phyloP scores from a whole-genome alignment of 2,329 filamentous ascomycete genomes.

The Hypoxylon sp. region DNA sequence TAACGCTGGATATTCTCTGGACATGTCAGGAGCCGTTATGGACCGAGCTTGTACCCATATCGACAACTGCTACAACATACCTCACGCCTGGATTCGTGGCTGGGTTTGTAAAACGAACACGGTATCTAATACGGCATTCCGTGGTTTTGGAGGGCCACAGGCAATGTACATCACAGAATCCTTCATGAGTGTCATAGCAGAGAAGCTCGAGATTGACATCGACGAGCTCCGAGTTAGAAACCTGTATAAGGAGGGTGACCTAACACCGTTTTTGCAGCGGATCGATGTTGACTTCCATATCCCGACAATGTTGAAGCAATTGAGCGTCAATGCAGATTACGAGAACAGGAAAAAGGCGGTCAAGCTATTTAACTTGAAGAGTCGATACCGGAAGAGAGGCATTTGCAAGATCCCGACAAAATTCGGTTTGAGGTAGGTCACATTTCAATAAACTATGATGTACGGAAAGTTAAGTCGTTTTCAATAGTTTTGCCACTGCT shows the following conservation, averaged over 20 bases:
- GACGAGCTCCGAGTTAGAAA: constrained; percentile 86
- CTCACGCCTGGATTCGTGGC: constrained; percentile 84
- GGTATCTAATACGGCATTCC: constrained; percentile 94
- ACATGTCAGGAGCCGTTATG: constrained; percentile 78
- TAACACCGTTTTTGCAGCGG: constrained; percentile 89
- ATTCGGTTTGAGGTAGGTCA: constrained; percentile 80
- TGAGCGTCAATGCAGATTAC: constrained; percentile 80
- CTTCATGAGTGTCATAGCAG: constrained; percentile 88
- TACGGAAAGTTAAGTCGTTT: constrained; percentile 1
- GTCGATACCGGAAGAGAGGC: constrained; percentile 94
- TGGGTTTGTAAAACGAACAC: constrained; percentile 92
- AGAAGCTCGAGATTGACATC: constrained; percentile 82
- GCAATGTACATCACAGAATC: constrained; percentile 92
- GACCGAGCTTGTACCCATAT: constrained; percentile 87
- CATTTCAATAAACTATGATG: background rate
- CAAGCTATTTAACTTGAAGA: constrained; percentile 79
- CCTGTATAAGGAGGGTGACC: constrained; percentile 80
- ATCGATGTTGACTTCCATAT: constrained; percentile 88
- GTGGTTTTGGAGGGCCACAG: constrained; percentile 93
- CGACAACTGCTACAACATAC: constrained; percentile 88
- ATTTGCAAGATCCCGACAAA: constrained; percentile 89
- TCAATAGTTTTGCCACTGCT: constrained; percentile 74
- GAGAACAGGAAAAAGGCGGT: constrained; percentile 73
- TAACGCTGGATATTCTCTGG: constrained; percentile 84
- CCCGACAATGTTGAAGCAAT: constrained; percentile 90